Conservation (phyloP, 768 basidiomycete genomes). For the Hemileccinum impolitum region DNA sequence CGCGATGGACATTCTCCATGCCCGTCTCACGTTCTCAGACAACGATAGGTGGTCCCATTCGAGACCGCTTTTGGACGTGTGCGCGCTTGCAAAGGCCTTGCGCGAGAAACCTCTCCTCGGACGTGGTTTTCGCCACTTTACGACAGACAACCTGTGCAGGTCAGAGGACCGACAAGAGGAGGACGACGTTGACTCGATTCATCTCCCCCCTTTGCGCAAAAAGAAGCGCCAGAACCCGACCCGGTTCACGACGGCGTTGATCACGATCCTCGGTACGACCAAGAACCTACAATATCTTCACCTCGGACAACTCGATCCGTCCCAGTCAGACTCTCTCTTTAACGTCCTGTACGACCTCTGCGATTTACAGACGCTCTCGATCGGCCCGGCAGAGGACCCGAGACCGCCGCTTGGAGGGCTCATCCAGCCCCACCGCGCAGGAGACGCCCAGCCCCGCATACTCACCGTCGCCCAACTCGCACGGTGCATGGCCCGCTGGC, state of each 20-base stretch:
- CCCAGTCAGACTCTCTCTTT: conserved; percentile 11
- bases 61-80: conserved; percentile 8
- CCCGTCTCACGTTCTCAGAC: conserved; percentile 17
- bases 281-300: conserved; percentile 17
- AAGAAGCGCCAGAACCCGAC: not conserved
- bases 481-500: conserved; percentile 18
- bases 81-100: conserved; percentile 17
- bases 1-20: conserved; percentile 19
- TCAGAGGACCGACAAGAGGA: not conserved
- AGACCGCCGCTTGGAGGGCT: not conserved
- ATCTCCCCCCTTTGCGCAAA: not conserved
- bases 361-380: conserved; percentile 10
- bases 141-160: conserved; percentile 13
- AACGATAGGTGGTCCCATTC: not conserved
- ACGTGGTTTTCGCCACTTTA: conserved; percentile 12
- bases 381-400: conserved; percentile 5
- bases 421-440: not conserved
- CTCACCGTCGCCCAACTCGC: conserved; percentile 17
- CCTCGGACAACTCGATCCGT: conserved; percentile 10
- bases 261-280: conserved; percentile 16
- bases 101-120: conserved; percentile 13
- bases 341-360: conserved; percentile 7
- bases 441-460: not conserved
- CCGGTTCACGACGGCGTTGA: conserved; percentile 16
- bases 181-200: not conserved